phyloP scores from a whole-genome alignment of 176 grass and related monocot species.

The Puccinellia tenuiflora region DNA sequence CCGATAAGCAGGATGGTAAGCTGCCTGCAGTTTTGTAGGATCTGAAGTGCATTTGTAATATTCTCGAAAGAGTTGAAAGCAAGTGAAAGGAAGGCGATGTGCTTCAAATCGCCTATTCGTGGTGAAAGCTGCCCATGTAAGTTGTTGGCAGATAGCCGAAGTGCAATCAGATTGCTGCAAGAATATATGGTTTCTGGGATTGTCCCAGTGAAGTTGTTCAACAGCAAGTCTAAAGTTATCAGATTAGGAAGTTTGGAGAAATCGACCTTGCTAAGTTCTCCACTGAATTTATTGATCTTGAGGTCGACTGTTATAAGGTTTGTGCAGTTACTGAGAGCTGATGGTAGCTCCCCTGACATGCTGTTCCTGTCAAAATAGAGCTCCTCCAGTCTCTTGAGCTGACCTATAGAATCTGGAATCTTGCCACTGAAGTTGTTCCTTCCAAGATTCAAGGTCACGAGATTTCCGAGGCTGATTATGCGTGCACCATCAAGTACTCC shows the following conservation, averaged over 20 bases:
- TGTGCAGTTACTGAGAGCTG: background rate
- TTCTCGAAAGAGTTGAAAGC: background rate
- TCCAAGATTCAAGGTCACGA: background rate
- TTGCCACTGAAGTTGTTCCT: background rate
- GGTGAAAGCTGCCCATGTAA: conserved; percentile 6
- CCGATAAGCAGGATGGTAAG: conserved; percentile 19
- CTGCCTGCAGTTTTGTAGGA: background rate
- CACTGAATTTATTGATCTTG: background rate
- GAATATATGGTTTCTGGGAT: conserved; percentile 26
- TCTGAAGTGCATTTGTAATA: conserved; percentile 14
- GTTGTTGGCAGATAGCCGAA: background rate
- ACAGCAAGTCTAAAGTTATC: background rate
- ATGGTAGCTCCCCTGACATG: conserved; percentile 4
- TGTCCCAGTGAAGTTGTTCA: background rate
- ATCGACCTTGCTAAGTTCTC: background rate
- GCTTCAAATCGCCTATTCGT: background rate
- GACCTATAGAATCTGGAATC: background rate
- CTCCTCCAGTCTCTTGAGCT: background rate
- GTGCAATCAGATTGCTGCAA: conserved; percentile 7
- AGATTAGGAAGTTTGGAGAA: conserved; percentile 18
- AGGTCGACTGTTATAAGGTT: background rate
- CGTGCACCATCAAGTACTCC: background rate
- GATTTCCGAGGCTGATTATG: background rate
- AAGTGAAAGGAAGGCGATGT: conserved; percentile 8
- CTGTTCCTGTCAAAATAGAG: background rate